Base-by-base conservation (phyloP, 2,329 filamentous ascomycete genomes). In the Nemania sp. region DNA sequence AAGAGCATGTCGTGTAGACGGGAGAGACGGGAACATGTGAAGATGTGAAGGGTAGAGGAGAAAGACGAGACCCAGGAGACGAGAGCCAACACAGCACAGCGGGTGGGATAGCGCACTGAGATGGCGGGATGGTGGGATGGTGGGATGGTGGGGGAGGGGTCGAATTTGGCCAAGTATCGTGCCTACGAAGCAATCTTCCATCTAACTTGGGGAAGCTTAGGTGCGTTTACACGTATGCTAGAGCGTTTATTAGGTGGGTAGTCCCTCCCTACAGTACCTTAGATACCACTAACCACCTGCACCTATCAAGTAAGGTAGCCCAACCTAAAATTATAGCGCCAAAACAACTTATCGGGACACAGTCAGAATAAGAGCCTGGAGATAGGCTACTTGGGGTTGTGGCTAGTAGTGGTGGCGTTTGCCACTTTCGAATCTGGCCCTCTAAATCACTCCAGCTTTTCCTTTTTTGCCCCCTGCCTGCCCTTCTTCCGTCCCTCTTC, bases 361-460 rank as follows among this genome's bases (percentile, higher is more conserved):
- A 25, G 43, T 9, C 25, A 18, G 13, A 13, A 47, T 47, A 32
- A 29, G 25, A 48, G 13, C 13, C 13, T 21, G 15, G 7, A 48
- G 21, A 15, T 25, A 34, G 55, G 59, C 56, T 48, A 63, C 43
- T 43, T 54, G 34, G 12, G 40, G 49, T 39, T 42, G 61, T 63
- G 61, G 61, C 61, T 63, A 53, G 61, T 63, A 53, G 61, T 63
- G 37, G 55, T 63, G 50, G 61, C 61, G 54, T 18, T 46, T 10
- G 43, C 9, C 11, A 12, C 43, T 29, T 3, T 29, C 7, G 25
- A 29, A 7, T 29, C 49, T 37, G 21, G 42, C 2, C 34, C 29
- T 49, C 42, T 18, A 18, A 53, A 47, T 35, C 35, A 3, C 17
- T 21, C 49, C 15, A 40, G 46, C 47, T 39, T 32, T 21, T 40